Base-by-base conservation (phyloP, 805 yeast species). In the Saccharomycopsis fodiens region DNA sequence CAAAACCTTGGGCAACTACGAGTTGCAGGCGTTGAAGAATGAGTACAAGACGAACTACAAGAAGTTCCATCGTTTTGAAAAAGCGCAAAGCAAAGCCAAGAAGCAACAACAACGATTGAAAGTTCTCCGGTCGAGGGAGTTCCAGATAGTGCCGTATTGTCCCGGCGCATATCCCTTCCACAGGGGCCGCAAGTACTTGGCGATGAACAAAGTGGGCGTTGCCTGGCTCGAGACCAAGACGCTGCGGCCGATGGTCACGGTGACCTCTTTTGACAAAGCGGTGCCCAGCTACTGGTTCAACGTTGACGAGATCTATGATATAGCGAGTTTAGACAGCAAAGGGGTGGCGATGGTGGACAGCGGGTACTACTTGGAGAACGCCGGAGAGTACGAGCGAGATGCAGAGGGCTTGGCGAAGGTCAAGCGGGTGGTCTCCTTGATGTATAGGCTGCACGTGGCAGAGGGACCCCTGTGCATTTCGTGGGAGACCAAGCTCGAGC, bases 181-280 rank as follows among this genome's bases (percentile, higher is more conserved):
- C 32, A n/a, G 22, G 21, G 54, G 54, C 16, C 29, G 54, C 29
- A 47, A 48, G 29, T 51, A 51, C 19, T 38, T 51, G 27, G 43
- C 52, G 2, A 48, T 48, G 17, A 45, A 45, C 30, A 40, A 34
- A 17, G n/a, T 16, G 34, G 54, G 54, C 3, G 34, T 31, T 5
- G 52, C 45, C 3, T 51, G 54, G 54, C 42, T 48, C 13, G 54
- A 51, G 38, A 48, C 52, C 7, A 47, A 48, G n/a, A 51, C 54
- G 6, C 40, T 47, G 5, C 32, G 17, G 7, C 54, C 54, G 4
- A 40, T 51, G 2, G 34, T 51, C n/a, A 45, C 54, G 15, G 35
- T 51, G 34, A 37, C 39, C 3, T 32, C 47, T 16, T 48, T 35
- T 23, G 52, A 48, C 35, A 47, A 36, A 6, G 37, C 46, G 12